These are phyloP conservation scores for Fusarium oligoseptatum DNA, from an alignment of 2,329 filamentous ascomycete genomes.

Conservation along the genomic window DNA sequence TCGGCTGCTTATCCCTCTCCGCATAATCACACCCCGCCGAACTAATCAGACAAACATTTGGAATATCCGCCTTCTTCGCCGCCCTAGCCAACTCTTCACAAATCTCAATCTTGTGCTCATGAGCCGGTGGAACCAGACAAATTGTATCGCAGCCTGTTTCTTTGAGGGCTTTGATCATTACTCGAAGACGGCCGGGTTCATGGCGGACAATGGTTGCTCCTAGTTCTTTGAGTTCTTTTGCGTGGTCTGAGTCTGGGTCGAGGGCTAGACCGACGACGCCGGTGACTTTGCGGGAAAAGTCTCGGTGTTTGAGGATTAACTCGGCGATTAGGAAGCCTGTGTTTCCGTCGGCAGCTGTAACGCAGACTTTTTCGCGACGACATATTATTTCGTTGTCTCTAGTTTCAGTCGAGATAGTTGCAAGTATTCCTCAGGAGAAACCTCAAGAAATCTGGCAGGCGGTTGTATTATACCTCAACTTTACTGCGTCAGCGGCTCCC, in stretches of 20 bases:
- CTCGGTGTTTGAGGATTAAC: slow-evolving; percentile 58
- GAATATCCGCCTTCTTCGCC: slow-evolving; percentile 19
- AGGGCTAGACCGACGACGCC: slow-evolving; percentile 58
- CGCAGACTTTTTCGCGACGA: slow-evolving; percentile 60
- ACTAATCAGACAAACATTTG: slow-evolving; percentile 23
- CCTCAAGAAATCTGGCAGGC: background rate
- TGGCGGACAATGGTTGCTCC: slow-evolving; percentile 20
- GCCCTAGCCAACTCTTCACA: slow-evolving; percentile 14
- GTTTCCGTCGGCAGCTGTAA: slow-evolving; percentile 64
- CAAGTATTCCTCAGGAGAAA: too few species aligned
- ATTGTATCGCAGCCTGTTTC: slow-evolving; percentile 17
- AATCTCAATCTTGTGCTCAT: slow-evolving; percentile 22
- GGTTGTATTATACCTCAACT: background rate
- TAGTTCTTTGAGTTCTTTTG: slow-evolving; percentile 13
- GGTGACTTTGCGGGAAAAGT: slow-evolving; percentile 58
- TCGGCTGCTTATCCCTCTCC: slow-evolving; percentile 61
- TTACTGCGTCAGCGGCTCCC: background rate
- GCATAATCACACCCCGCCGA: slow-evolving; percentile 52
- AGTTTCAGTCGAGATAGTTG: background rate
- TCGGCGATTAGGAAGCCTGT: slow-evolving; percentile 65
- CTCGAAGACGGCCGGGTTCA: slow-evolving; percentile 15
- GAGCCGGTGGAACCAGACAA: slow-evolving; percentile 17
- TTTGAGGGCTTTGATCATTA: slow-evolving; percentile 7
- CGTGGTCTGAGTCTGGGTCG: slow-evolving; percentile 49
- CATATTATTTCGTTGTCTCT: slow-evolving; percentile 47